phyloP scores from a whole-genome alignment of 2,329 filamentous ascomycete species.

The Phoma herbarum region DNA sequence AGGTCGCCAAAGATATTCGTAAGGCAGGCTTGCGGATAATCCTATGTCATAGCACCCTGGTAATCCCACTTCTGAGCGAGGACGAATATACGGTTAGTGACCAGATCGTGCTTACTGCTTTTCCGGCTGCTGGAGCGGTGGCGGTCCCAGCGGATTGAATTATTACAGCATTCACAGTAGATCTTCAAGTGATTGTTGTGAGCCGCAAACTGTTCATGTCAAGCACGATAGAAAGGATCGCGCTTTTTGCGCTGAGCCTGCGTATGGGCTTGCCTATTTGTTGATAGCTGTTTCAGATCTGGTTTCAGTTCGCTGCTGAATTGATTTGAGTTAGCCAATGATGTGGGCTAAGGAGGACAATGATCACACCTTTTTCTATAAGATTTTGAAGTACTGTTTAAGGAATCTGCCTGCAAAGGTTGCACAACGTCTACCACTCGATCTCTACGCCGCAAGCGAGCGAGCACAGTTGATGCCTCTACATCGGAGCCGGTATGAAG shows the following conservation, averaged over 20 bases:
- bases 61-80: background rate
- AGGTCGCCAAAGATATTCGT: background rate
- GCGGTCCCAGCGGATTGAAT: background rate
- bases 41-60: background rate
- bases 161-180: background rate
- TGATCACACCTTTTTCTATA: background rate
- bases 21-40: background rate
- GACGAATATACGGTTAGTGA: background rate
- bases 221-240: background rate
- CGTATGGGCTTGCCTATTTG: background rate
- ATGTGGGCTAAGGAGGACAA: background rate
- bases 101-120: background rate
- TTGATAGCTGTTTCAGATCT: background rate
- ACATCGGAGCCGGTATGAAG: background rate
- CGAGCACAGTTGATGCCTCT: slow-evolving; percentile 1
- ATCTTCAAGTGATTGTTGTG: background rate
- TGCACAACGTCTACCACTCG: background rate
- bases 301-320: background rate
- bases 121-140: background rate
- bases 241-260: background rate
- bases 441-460: slow-evolving; percentile 7
- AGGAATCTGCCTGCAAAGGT: background rate
- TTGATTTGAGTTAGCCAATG: background rate
- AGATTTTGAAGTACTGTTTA: background rate
- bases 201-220: background rate